A percentile compares a stretch with the other conserved stretches of the same genome.
Evolutionary conservation across 2,329 filamentous ascomycete species (phyloP).

Genomic region (Blastomyces emzantsi): DNA sequence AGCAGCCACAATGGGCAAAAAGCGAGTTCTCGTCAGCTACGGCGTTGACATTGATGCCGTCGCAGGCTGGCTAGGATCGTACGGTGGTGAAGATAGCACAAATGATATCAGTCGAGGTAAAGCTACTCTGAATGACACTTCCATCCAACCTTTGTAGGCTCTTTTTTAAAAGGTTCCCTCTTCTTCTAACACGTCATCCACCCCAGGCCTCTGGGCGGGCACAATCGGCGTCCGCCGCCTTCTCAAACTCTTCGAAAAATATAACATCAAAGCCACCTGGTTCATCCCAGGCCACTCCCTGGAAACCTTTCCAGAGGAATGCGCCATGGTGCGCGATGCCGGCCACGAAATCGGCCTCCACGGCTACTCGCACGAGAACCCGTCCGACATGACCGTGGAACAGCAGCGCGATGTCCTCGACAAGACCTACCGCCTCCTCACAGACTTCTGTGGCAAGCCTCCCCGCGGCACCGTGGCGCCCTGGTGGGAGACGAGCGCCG

Average conservation of each 20-base stretch:
- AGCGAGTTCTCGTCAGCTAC: constrained; percentile 50
- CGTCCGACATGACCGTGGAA: constrained; percentile 60
- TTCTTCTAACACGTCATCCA: neutral
- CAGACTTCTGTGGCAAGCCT: constrained; percentile 64
- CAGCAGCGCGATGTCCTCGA: constrained; percentile 69
- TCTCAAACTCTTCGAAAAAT: constrained; percentile 62
- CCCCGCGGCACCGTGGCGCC: constrained; percentile 65
- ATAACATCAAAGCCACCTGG: constrained; percentile 61
- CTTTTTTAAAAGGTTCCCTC: too few relatives aligned
- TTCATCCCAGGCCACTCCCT: constrained; percentile 57
- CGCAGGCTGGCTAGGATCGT: constrained; percentile 65
- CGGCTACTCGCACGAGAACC: constrained; percentile 68
- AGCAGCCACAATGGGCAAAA: constrained; percentile 29
- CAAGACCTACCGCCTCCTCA: constrained; percentile 65
- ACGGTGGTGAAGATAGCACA: constrained; percentile 62
- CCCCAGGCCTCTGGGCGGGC: constrained; percentile 55
- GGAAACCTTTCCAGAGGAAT: constrained; percentile 59
- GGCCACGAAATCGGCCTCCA: constrained; percentile 61
- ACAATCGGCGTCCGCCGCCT: constrained; percentile 57
- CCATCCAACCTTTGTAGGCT: neutral
- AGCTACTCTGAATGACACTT: neutral
- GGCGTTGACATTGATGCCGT: constrained; percentile 70
- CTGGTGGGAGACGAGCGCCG: constrained; percentile 64
- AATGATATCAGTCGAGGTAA: constrained; percentile 62
- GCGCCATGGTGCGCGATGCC: constrained; percentile 50